Evolutionary conservation across 176 grass and related monocot genomes (phyloP).

Genomic region (Oryza coarctata): DNA sequence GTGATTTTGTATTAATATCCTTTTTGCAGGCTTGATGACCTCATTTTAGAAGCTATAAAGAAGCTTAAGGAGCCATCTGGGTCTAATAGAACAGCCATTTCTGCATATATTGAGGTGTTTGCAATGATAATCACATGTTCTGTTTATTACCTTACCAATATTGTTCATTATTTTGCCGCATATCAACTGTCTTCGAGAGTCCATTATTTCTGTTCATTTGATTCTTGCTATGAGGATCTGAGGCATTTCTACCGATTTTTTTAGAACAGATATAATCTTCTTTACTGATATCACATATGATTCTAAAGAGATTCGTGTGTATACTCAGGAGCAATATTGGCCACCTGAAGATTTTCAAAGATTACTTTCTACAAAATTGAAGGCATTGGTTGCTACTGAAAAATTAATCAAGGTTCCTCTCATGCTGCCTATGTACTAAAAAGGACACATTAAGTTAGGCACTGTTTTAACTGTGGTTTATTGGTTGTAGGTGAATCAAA

Average conservation of each 20-base stretch:
- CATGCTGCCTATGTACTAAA: not conserved
- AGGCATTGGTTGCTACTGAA: conserved; percentile 54
- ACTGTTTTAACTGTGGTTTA: conserved; percentile 14
- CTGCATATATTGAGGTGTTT: conserved; percentile 78
- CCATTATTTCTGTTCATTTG: conserved; percentile 21
- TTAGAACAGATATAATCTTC: not conserved
- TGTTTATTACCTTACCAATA: not conserved
- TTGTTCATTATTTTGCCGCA: conserved; percentile 7
- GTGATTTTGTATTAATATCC: not conserved
- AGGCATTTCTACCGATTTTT: not conserved
- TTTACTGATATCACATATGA: conserved; percentile 12
- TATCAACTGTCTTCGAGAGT: not conserved
- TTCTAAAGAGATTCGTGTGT: conserved; percentile 26
- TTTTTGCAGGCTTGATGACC: conserved; percentile 62
- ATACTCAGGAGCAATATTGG: conserved; percentile 69
- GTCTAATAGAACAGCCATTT: conserved; percentile 69
- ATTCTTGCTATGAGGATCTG: not conserved
- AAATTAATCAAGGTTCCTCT: conserved; percentile 72
- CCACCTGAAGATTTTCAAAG: conserved; percentile 74
- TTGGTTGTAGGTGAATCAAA: conserved; percentile 64
- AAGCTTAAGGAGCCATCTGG: conserved; percentile 63
- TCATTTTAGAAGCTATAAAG: conserved; percentile 84
- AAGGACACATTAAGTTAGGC: not conserved
- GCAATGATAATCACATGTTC: not conserved
- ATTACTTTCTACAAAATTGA: conserved; percentile 70